Conservation (phyloP, 2,329 filamentous ascomycete species). For the Fusarium luffae region DNA sequence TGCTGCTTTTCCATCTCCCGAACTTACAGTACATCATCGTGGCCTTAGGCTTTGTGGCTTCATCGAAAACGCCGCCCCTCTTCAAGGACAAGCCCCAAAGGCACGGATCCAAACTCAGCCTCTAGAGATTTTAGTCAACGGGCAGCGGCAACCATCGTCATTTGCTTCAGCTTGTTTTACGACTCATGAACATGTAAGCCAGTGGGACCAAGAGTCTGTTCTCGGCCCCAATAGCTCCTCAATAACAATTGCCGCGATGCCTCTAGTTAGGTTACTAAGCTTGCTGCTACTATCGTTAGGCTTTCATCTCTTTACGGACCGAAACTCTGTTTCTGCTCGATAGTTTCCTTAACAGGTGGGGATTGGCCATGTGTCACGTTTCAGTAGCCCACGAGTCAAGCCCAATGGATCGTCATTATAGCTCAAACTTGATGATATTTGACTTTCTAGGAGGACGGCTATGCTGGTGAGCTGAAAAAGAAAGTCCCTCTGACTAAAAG, state of each 20-base stretch:
- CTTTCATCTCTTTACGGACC: constrained; percentile 8
- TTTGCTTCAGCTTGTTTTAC: background rate
- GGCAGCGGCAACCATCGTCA: constrained; percentile 9
- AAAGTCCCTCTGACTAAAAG: constrained; percentile 2
- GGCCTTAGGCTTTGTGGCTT: background rate
- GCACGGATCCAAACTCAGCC: background rate
- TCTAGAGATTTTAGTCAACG: background rate
- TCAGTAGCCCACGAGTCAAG: constrained; percentile 28
- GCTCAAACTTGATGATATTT: background rate
- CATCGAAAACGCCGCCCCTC: background rate
- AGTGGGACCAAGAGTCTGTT: constrained; percentile 19
- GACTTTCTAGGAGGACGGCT: constrained; percentile 9
- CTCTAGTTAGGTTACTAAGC: constrained; percentile 8
- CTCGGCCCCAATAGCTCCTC: constrained; percentile 16
- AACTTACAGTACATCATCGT: background rate
- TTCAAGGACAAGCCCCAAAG: background rate
- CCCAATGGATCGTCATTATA: constrained; percentile 19
- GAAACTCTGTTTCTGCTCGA: constrained; percentile 27
- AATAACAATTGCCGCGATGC: constrained; percentile 10
- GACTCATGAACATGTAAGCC: constrained; percentile 30
- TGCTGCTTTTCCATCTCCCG: background rate
- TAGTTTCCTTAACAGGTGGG: constrained; percentile 11
- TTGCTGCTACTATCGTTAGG: background rate
- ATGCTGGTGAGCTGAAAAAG: constrained; percentile 14
- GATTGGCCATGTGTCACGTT: constrained; percentile 20